Evolutionary conservation across 257 asterid genomes (phyloP).

Genomic region (Solanum chaucha): DNA sequence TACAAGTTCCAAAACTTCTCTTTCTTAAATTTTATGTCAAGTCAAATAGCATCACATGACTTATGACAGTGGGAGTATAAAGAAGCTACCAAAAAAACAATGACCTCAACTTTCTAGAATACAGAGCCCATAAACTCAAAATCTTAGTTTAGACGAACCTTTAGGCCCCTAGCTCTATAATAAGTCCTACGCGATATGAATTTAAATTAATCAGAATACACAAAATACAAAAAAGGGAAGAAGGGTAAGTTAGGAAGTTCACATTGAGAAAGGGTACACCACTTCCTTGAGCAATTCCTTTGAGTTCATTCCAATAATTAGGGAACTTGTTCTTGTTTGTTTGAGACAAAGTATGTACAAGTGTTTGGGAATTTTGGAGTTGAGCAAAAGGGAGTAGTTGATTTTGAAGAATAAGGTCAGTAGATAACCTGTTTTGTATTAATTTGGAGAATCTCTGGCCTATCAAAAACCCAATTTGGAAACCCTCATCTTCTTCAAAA

Average conservation of each 20-base stretch:
- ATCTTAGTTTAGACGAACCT: neutral
- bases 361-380: constrained; percentile 32
- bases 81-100: neutral
- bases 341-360: constrained; percentile 35
- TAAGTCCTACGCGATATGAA: fast-evolving
- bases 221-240: no score
- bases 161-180: neutral
- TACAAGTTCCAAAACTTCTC: no score
- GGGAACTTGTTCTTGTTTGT: constrained; percentile 51
- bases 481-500: constrained; percentile 24
- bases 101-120: neutral
- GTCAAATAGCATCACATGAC: no score
- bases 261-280: constrained; percentile 62
- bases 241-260: neutral
- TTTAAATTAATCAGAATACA: neutral
- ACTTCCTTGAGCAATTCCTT: constrained; percentile 73
- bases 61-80: neutral
- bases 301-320: constrained; percentile 65
- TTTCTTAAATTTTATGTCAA: no score
- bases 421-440: constrained; percentile 52
- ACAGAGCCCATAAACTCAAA: neutral
- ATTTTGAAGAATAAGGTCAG: constrained; percentile 53
- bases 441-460: constrained; percentile 47
- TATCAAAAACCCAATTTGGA: constrained; percentile 47
- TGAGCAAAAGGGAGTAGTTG: constrained; percentile 76